A percentile compares a stretch with the other conserved stretches of the same genome.
These are phyloP conservation scores for Apiospora pterosperma DNA, from an alignment of 2,329 filamentous ascomycete species.

Conservation along the genomic window DNA sequence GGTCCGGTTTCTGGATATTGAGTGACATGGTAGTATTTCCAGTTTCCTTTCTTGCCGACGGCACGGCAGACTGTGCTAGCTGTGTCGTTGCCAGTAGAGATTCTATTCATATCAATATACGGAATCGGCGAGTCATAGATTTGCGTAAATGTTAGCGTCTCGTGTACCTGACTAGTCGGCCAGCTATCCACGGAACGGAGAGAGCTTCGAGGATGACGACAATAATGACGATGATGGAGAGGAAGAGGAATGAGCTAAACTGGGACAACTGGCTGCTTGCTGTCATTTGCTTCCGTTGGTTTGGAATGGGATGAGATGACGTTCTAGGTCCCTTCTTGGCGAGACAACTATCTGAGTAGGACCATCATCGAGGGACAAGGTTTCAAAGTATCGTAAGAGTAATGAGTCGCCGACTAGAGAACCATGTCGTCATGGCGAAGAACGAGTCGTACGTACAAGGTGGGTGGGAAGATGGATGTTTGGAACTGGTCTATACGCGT, in stretches of 20 bases:
- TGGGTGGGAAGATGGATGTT: too few relatives aligned
- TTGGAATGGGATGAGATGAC: background rate
- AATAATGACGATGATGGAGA: background rate
- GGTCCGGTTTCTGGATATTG: background rate
- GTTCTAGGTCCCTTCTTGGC: background rate
- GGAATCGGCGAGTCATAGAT: background rate
- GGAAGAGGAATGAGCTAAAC: too few relatives aligned
- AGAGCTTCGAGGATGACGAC: background rate
- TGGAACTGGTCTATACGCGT: too few relatives aligned
- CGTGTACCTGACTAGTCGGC: background rate
- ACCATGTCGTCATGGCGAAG: too few relatives aligned
- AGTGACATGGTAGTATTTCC: too few relatives aligned
- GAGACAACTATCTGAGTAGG: background rate
- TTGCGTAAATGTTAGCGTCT: too few relatives aligned
- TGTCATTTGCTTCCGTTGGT: background rate
- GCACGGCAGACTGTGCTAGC: background rate
- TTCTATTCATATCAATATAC: background rate
- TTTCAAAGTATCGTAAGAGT: too few relatives aligned
- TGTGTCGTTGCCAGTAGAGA: background rate
- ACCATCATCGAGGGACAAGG: too few relatives aligned
- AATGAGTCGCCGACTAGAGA: too few relatives aligned
- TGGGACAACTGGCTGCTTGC: background rate
- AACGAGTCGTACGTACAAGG: too few relatives aligned
- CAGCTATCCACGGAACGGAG: background rate
- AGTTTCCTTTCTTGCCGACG: background rate